A percentile compares a stretch with the other conserved stretches of the same genome.
phyloP scores from a whole-genome alignment of 768 basidiomycete species.

The Gautieria morchelliformis region DNA sequence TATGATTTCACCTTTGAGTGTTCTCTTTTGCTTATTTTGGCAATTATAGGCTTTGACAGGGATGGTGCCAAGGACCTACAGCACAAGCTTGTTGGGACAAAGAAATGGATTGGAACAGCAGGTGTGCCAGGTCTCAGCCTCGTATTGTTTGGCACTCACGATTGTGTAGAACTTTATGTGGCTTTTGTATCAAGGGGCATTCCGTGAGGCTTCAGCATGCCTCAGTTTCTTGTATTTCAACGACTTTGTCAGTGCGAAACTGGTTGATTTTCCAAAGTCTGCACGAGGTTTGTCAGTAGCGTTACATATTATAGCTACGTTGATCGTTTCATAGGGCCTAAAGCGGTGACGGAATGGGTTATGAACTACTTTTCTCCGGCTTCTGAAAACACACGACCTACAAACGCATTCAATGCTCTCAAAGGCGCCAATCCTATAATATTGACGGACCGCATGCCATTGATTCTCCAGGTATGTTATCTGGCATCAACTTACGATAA shows the following conservation, averaged over 20 bases:
- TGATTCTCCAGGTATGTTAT: slow-evolving; percentile 46
- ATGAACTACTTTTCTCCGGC: slow-evolving; percentile 53
- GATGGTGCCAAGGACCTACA: slow-evolving; percentile 57
- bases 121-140: slow-evolving; percentile 32
- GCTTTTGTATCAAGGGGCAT: slow-evolving; percentile 74
- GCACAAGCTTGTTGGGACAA: slow-evolving; percentile 41
- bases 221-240: not conserved
- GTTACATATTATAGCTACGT: not conserved
- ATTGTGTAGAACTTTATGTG: slow-evolving; percentile 55
- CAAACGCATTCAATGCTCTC: slow-evolving; percentile 43
- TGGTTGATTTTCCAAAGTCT: slow-evolving; percentile 54
- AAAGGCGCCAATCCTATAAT: slow-evolving; percentile 41
- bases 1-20: slow-evolving; percentile 15
- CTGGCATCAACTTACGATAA: not conserved
- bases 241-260: slow-evolving; percentile 33
- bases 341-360: slow-evolving; percentile 60
- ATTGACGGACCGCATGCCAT: slow-evolving; percentile 59
- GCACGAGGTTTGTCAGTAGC: slow-evolving; percentile 31
- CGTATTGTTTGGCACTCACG: slow-evolving; percentile 1
- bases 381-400: slow-evolving; percentile 15
- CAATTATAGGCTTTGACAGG: slow-evolving; percentile 52
- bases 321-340: slow-evolving; percentile 26
- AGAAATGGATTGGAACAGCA: slow-evolving; percentile 74
- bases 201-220: slow-evolving; percentile 45
- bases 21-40: not conserved